phyloP scores from a whole-genome alignment of 495 filamentous ascomycete genomes.

The Talaromyces liani region DNA sequence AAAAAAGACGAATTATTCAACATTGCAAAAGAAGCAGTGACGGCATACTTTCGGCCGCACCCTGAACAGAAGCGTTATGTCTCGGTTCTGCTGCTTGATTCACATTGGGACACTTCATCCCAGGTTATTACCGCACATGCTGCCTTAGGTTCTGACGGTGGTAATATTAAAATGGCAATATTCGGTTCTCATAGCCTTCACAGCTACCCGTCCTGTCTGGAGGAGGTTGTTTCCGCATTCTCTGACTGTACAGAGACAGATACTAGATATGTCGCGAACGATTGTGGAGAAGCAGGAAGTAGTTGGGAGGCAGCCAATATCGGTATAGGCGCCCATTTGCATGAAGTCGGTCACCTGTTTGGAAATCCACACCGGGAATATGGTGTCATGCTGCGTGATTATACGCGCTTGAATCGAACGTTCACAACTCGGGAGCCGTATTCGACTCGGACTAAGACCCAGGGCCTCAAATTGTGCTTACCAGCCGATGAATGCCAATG shows the following conservation, averaged over 20 bases:
- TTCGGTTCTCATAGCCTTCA: constrained; percentile 88
- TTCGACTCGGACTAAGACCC: constrained; percentile 74
- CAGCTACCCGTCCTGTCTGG: constrained; percentile 75
- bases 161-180: constrained; percentile 71
- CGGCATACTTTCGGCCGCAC: constrained; percentile 61
- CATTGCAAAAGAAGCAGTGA: constrained; percentile 70
- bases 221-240: constrained; percentile 81
- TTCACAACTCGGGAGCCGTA: constrained; percentile 74
- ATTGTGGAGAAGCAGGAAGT: constrained; percentile 74
- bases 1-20: constrained; percentile 63
- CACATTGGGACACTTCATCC: constrained; percentile 71
- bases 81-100: constrained; percentile 73
- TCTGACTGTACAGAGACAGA: constrained; percentile 83
- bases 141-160: constrained; percentile 60
- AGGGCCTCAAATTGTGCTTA: constrained; percentile 62
- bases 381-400: constrained; percentile 85
- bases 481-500: constrained; percentile 76
- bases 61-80: constrained; percentile 80
- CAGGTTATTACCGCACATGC: constrained; percentile 75
- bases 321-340: constrained; percentile 85
- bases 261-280: constrained; percentile 72
- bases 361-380: constrained; percentile 82
- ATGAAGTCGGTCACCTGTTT: constrained; percentile 80
- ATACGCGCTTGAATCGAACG: constrained; percentile 72
- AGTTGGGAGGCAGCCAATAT: constrained; percentile 90